These are phyloP conservation scores for Helichrysum umbraculigerum DNA, from an alignment of 129 eudicot genomes.

Conservation along the genomic window DNA sequence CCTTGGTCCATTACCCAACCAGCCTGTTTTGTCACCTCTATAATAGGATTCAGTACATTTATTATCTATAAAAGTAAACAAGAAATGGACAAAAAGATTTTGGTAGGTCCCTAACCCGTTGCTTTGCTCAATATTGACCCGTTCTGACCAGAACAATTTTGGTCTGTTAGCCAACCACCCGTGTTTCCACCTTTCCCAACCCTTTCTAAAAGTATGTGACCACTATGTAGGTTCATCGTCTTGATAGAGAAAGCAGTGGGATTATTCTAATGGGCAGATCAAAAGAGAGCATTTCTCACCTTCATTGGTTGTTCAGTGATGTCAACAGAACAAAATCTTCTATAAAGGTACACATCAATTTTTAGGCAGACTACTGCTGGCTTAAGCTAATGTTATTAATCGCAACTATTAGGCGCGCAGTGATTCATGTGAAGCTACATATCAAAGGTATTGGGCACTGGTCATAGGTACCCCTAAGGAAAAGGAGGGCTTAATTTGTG, in stretches of 20 bases:
- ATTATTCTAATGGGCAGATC: constrained; percentile 88
- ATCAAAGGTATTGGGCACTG: constrained; percentile 82
- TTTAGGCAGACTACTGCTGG: background rate
- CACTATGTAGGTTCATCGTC: constrained; percentile 80
- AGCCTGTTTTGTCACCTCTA: background rate
- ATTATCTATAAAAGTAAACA: background rate
- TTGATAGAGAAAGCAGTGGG: constrained; percentile 95
- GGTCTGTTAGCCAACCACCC: background rate
- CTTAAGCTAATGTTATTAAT: constrained; percentile 10
- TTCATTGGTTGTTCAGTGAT: constrained; percentile 67
- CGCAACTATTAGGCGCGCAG: constrained; percentile 51
- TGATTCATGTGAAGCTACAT: constrained; percentile 59
- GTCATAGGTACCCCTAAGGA: constrained; percentile 88
- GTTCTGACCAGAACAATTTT: background rate
- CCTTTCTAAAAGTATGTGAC: constrained; percentile 1
- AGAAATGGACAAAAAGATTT: background rate
- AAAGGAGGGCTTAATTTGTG: constrained; percentile 71
- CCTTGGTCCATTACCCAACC: background rate
- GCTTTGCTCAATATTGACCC: background rate
- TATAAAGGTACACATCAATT: constrained; percentile 42
- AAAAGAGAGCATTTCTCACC: constrained; percentile 65
- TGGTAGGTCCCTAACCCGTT: background rate
- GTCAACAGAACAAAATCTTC: constrained; percentile 45
- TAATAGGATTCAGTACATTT: background rate
- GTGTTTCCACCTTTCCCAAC: background rate